Base-by-base conservation (phyloP, 2,329 filamentous ascomycete genomes). In the Diplodia corticola region DNA sequence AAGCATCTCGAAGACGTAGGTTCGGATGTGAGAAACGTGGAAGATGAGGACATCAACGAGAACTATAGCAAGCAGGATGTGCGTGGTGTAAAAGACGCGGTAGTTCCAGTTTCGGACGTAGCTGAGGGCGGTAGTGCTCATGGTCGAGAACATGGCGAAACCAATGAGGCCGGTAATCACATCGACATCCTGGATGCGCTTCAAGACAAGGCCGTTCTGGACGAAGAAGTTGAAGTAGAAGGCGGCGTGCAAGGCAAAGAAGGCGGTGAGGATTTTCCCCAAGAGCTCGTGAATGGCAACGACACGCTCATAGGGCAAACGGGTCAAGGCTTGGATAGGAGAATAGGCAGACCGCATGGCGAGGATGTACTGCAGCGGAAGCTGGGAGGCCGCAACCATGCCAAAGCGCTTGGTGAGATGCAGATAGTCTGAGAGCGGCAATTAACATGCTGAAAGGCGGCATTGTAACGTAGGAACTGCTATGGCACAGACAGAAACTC, bases 341-440 rank as follows among this genome's bases (percentile, higher is more conserved):
- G 80, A 82, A 63, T 83, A 85, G 4, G 80, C 77, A 7, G 82
- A 80, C 63, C 82, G 82, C 65, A 84, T 77, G 17, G 83, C 77
- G 67, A 89, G 80, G 6, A 88, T 78, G 66, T 87, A 86, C 64
- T 88, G 86, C 2, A 88, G 73, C 1, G 87, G 87, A 1, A 79
- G 73, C 70, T 89, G 87, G 9, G 86, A 88, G 5, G 86, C 80
- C 24, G 80, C 85, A 59, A 88, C 80, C 54, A 86, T 85, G 20
- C 84, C 86, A 63, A 89, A 80, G 5, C 86, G 82, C 75, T 88
- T 88, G 26, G 87, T 88, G 26, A 89, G 76, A 73, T 89, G 87
- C 33, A 88, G 79, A 66, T 88, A 89, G 73, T 89, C 86, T 87
- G 60, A 3, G 12, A 20, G 69, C n/a, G 20, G 4, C n/a, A 55